Conservation (phyloP, 768 basidiomycete species). For the Tricholoma bakamatsutake region DNA sequence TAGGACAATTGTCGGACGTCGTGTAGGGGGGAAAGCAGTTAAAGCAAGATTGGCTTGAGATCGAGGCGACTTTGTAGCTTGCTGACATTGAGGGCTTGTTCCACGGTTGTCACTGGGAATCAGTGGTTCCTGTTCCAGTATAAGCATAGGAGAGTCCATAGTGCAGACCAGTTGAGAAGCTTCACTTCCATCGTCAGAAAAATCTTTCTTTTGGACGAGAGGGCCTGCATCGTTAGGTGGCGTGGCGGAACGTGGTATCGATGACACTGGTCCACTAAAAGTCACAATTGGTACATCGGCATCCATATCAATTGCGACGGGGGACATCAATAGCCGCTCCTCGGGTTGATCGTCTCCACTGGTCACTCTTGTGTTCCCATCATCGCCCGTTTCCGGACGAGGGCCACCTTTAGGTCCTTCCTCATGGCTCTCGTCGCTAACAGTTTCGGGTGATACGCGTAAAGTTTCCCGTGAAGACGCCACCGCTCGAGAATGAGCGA, state of each 20-base stretch:
- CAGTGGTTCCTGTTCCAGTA: neutral
- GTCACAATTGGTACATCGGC: neutral
- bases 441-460: neutral
- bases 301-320: neutral
- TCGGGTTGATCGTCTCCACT: neutral
- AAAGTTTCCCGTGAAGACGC: neutral
- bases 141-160: neutral
- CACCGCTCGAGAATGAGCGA: neutral
- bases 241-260: neutral
- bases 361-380: neutral
- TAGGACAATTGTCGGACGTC: conserved; percentile 8
- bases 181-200: neutral
- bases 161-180: neutral
- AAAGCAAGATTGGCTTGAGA: neutral
- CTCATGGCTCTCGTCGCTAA: neutral
- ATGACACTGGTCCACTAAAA: neutral
- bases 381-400: neutral
- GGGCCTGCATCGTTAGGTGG: neutral
- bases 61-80: neutral
- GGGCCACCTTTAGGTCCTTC: neutral
- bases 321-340: neutral
- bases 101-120: neutral
- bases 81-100: neutral
- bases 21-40: neutral
- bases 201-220: neutral